Percentiles rank a stretch among this genome's conserved stretches.
These are phyloP conservation scores for Gardenia jasminoides DNA, from an alignment of 257 asterid genomes.

Conservation along the genomic window DNA sequence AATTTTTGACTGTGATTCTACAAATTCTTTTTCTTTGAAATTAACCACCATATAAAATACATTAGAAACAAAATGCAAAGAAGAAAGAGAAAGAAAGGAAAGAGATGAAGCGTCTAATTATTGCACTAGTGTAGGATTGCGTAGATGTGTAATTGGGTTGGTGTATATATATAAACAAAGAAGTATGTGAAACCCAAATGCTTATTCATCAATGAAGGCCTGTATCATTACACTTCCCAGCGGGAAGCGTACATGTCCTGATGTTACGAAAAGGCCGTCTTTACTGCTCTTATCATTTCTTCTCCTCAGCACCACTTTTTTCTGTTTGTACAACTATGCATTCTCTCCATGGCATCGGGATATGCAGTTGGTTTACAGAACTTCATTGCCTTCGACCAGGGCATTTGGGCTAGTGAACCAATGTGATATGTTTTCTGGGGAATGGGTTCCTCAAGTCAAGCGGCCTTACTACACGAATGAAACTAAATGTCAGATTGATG, in stretches of 20 bases:
- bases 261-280: not conserved
- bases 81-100: too few relatives aligned
- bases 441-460: constrained; percentile 52
- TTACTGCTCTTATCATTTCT: not conserved
- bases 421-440: constrained; percentile 52
- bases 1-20: too few relatives aligned
- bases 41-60: too few relatives aligned
- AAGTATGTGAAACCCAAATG: not conserved
- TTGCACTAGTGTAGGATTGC: too few relatives aligned
- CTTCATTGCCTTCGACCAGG: not conserved
- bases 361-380: not conserved
- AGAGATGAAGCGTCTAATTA: too few relatives aligned
- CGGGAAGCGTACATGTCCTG: too few relatives aligned
- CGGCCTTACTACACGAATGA: constrained; percentile 61
- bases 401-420: not conserved
- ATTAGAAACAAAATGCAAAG: too few relatives aligned
- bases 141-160: too few relatives aligned
- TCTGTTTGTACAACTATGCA: not conserved
- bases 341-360: not conserved
- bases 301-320: not conserved
- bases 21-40: too few relatives aligned
- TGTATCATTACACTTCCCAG: not conserved
- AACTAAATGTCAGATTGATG: constrained; percentile 34
- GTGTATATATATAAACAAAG: too few relatives aligned
- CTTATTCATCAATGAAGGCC: not conserved